These are phyloP conservation scores for Saccharomycopsis hybrid DNA, from an alignment of 1,139 yeast genomes.

Conservation along the genomic window DNA sequence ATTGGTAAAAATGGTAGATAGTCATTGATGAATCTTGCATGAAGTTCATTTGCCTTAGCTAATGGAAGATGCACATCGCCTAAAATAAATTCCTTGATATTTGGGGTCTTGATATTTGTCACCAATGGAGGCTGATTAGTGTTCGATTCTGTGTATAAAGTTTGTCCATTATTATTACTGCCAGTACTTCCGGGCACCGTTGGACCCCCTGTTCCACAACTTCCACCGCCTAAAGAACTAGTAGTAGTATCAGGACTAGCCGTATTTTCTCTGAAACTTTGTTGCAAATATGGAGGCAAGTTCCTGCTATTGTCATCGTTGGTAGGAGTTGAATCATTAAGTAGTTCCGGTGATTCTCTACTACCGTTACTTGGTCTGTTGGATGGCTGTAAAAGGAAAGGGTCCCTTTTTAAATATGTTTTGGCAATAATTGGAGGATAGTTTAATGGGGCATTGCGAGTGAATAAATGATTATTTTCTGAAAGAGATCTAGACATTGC, in stretches of 20 bases:
- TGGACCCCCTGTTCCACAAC: neutral
- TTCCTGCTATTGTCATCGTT: constrained; percentile 29
- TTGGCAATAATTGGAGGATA: constrained; percentile 23
- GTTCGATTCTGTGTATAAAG: constrained; percentile 22
- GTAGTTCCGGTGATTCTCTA: constrained; percentile 25
- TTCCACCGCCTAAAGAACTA: no score
- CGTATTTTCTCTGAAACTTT: constrained; percentile 30
- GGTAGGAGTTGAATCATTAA: constrained; percentile 35
- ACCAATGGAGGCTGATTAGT: constrained; percentile 28
- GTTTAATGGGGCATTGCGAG: neutral
- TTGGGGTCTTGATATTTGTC: constrained; percentile 22
- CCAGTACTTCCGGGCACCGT: constrained; percentile 1
- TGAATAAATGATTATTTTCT: neutral
- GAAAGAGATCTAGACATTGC: constrained; percentile 10
- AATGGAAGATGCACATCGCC: constrained; percentile 69
- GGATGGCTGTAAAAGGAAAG: constrained; percentile 23
- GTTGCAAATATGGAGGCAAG: constrained; percentile 32
- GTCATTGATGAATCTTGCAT: constrained; percentile 56
- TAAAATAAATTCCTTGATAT: constrained; percentile 54
- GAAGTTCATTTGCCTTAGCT: constrained; percentile 65
- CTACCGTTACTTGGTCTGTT: neutral
- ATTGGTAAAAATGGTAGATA: constrained; percentile 79
- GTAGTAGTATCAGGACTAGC: constrained; percentile 18
- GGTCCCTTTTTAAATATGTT: constrained; percentile 27
- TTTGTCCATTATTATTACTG: constrained; percentile 2